A percentile compares a stretch with the other conserved stretches of the same genome.
These are phyloP conservation scores for Rhynchospora breviuscula DNA, from an alignment of 176 grass and related monocot species.

Conservation along the genomic window DNA sequence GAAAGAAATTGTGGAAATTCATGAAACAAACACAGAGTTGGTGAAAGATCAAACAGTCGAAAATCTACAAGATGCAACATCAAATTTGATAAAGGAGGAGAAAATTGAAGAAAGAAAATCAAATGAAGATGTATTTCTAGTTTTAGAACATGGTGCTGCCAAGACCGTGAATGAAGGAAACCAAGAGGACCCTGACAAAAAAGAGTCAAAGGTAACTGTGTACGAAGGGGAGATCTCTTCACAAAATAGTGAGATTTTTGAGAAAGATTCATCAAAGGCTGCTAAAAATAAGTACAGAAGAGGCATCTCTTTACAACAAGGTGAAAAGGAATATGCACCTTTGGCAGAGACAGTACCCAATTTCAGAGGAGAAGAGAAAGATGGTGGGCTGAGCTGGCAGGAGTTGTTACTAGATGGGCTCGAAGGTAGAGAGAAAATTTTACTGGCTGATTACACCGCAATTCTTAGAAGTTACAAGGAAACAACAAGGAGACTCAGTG, in stretches of 20 bases:
- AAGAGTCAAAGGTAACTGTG: not conserved
- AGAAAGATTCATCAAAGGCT: constrained; percentile 1
- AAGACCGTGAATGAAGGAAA: not conserved
- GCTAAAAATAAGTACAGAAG: constrained; percentile 27
- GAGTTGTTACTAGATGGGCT: constrained; percentile 45
- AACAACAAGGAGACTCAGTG: constrained; percentile 56
- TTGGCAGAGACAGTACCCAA: constrained; percentile 19
- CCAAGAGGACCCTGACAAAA: not conserved
- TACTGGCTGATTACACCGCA: constrained; percentile 59
- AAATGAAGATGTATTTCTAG: constrained; percentile 2
- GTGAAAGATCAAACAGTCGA: constrained; percentile 8
- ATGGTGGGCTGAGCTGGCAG: constrained; percentile 35
- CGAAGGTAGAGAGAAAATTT: constrained; percentile 51
- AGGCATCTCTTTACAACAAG: constrained; percentile 27
- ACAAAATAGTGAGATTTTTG: not conserved
- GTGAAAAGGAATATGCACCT: constrained; percentile 29
- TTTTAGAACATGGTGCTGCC: not conserved
- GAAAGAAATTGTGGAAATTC: constrained; percentile 27
- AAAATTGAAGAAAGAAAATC: constrained; percentile 20
- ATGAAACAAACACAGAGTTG: constrained; percentile 16
- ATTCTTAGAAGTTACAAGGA: constrained; percentile 66
- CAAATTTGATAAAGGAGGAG: not conserved
- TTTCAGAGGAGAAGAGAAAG: constrained; percentile 18
- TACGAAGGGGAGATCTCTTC: not conserved
- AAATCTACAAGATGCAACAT: not conserved